These are phyloP conservation scores for Myrica gale DNA, from an alignment of 306 rosid species.

Conservation along the genomic window DNA sequence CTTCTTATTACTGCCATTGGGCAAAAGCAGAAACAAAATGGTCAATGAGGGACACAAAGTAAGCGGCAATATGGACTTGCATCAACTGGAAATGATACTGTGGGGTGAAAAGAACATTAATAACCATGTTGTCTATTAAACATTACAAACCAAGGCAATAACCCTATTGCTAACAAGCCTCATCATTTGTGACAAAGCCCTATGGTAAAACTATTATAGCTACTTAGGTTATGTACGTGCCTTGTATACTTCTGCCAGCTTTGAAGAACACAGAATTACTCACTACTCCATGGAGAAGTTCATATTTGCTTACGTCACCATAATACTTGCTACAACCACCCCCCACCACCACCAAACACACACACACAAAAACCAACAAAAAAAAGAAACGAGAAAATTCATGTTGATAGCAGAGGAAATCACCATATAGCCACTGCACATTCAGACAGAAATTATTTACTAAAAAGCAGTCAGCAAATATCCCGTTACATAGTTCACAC, in stretches of 20 bases:
- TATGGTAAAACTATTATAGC: slow-evolving; percentile 4
- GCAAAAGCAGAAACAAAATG: slow-evolving; percentile 27
- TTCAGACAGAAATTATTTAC: neutral
- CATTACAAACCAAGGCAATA: neutral
- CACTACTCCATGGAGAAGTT: too few relatives aligned
- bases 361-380: too few relatives aligned
- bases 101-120: too few relatives aligned
- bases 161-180: neutral
- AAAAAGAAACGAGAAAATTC: too few relatives aligned
- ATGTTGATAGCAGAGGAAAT: neutral
- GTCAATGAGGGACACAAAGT: slow-evolving; percentile 26
- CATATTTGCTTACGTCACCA: too few relatives aligned
- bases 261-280: too few relatives aligned
- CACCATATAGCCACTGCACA: neutral
- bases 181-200: slow-evolving; percentile 1
- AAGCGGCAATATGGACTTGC: neutral
- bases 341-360: too few relatives aligned
- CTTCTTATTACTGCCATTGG: slow-evolving; percentile 81
- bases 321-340: too few relatives aligned
- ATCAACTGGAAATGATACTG: neutral
- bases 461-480: neutral
- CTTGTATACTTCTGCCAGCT: too few relatives aligned
- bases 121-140: neutral
- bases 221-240: too few relatives aligned
- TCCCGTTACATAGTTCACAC: neutral